Base-by-base conservation (phyloP, 805 yeast species). In the Hanseniaspora meyeri region DNA sequence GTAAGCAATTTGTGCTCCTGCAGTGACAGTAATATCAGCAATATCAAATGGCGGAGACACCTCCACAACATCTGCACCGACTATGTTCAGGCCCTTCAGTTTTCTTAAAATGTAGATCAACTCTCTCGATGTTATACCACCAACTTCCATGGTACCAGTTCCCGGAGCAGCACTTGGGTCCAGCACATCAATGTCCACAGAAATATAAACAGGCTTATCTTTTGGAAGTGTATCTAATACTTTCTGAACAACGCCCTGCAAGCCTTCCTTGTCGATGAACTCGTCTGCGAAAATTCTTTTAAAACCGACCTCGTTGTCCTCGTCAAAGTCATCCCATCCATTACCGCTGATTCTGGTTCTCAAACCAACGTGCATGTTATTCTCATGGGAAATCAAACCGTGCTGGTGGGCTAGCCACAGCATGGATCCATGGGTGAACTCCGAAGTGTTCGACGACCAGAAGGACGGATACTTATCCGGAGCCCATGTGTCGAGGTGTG, bases 361-460 rank as follows among this genome's bases (percentile, higher is more conserved):
- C 50, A 86, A 69, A 0, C 95, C 95, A 36, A 86, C 84, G 64
- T 87, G 95, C 39, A 84, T 72, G 62, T 86, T 84, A 51, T 77
- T 68, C 50, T 72, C 71, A 29, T 80, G 70, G 57, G 73, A 62
- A 38, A 84, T 68, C 55, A 85, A 70, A 0, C 86, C 89, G 64
- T 87, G 91, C 57, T 82, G 73, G 17, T 68, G 64, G 6, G 91
- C 91, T 74, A 82, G 76, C 93, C 93, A 86, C 42, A 87, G 74
- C 90, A 87, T 85, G 6, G 93, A 82, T 9, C 95, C 95, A 65
- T 87, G 95, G 39, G 86, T 87, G 67, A 83, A 77, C 51, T 81
- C 79, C 43, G 78, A 71, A 61, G 76, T 77, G 39, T 76, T 75
- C 10, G 79, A 72, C 61, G 72, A 73, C 83, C 83, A 79, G 63